Percentiles rank a stretch among this genome's conserved stretches.
phyloP scores from a whole-genome alignment of 768 basidiomycete species.

The Mycena epipterygia region DNA sequence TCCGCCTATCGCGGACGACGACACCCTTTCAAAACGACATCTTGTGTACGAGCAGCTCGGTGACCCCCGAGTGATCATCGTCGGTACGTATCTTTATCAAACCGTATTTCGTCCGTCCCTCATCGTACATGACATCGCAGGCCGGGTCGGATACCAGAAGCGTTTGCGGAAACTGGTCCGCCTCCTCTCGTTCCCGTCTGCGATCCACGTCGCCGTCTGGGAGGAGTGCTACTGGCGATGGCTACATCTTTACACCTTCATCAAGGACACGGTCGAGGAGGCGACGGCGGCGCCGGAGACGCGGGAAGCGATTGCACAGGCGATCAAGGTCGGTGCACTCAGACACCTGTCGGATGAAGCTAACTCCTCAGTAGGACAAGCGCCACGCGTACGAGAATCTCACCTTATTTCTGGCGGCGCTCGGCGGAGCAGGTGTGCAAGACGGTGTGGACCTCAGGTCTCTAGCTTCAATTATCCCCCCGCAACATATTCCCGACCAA shows the following conservation, averaged over 20 bases:
- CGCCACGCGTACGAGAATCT: constrained; percentile 90
- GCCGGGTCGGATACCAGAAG: constrained; percentile 85
- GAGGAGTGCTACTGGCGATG: constrained; percentile 86
- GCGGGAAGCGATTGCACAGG: constrained; percentile 39
- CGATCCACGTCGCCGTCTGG: constrained; percentile 85
- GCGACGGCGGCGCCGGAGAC: constrained; percentile 44
- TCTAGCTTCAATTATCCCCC: constrained; percentile 67
- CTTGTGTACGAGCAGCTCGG: constrained; percentile 85
- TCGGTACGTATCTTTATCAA: constrained; percentile 63
- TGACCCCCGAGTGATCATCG: constrained; percentile 76
- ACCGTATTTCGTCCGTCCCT: not conserved
- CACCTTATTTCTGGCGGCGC: constrained; percentile 80
- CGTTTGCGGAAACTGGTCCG: constrained; percentile 81
- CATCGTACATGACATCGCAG: constrained; percentile 50
- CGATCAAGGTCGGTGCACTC: constrained; percentile 22
- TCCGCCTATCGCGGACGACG: constrained; percentile 64
- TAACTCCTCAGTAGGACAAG: constrained; percentile 65
- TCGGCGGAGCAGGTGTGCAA: constrained; percentile 74
- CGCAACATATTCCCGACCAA: constrained; percentile 75
- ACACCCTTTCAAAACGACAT: constrained; percentile 76
- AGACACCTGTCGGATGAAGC: not conserved
- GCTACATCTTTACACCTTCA: constrained; percentile 72
- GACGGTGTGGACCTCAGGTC: constrained; percentile 65
- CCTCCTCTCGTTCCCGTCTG: constrained; percentile 70
- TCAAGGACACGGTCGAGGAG: constrained; percentile 57